Percentiles rank a stretch among this genome's conserved stretches.
Conservation (phyloP, 2,329 filamentous ascomycete species). For the Fusarium scirpi region DNA sequence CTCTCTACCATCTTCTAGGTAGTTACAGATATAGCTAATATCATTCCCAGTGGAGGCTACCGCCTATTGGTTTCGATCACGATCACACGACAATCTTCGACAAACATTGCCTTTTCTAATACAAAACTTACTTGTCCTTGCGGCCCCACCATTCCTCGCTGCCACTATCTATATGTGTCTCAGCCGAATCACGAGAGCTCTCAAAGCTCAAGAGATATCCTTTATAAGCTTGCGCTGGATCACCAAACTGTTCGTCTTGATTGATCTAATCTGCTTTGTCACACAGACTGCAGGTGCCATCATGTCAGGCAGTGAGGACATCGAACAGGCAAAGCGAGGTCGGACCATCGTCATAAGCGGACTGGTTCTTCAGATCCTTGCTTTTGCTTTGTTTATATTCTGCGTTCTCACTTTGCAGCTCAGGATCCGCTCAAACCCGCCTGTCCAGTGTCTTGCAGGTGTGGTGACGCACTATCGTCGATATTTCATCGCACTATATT, state of each 20-base stretch:
- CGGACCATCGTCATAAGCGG: neutral
- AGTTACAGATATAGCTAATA: neutral
- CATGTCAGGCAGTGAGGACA: neutral
- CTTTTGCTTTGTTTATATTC: constrained; percentile 22
- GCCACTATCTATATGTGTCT: neutral
- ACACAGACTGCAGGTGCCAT: neutral
- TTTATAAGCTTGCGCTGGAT: neutral
- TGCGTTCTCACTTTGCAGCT: neutral
- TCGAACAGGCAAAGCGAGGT: neutral
- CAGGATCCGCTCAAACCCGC: neutral
- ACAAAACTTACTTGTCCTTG: neutral
- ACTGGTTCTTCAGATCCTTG: neutral
- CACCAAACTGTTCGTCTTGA: neutral
- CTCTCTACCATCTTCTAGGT: neutral
- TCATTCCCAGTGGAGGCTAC: neutral
- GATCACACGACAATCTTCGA: neutral
- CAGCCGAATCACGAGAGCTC: neutral
- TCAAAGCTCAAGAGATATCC: neutral
- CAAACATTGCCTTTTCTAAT: neutral
- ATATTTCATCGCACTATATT: neutral
- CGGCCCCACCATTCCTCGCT: neutral
- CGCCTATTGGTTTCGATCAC: neutral
- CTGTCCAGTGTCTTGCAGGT: neutral
- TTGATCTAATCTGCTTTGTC: neutral
- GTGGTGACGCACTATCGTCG: neutral